These are phyloP conservation scores for Umbelopsis isabellina DNA, from an alignment of 192 early-diverging fungal genomes.

Conservation along the genomic window DNA sequence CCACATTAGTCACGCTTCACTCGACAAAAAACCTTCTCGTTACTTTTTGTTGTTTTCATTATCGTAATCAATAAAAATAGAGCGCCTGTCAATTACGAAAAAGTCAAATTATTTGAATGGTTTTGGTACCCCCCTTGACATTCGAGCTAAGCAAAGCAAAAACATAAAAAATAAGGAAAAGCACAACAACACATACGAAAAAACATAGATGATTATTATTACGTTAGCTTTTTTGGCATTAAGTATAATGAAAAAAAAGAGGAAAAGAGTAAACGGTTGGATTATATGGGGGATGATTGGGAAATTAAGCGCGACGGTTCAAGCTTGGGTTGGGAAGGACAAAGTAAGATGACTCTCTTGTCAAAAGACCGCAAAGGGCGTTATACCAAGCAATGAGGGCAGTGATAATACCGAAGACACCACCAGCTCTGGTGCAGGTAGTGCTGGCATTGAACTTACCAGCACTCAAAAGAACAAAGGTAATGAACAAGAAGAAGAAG, in stretches of 20 bases:
- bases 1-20: too few relatives aligned
- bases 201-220: too few relatives aligned
- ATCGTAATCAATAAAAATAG: too few relatives aligned
- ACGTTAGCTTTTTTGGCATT: too few relatives aligned
- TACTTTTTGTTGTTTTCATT: too few relatives aligned
- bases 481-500: conserved; percentile 70
- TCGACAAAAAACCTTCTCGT: too few relatives aligned
- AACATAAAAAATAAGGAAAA: too few relatives aligned
- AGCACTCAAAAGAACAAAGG: conserved; percentile 71
- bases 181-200: too few relatives aligned
- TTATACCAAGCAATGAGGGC: conserved; percentile 79
- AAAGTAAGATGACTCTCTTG: conserved; percentile 56
- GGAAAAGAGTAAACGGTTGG: neutral
- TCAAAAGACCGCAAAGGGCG: conserved; percentile 64
- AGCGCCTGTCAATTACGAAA: too few relatives aligned
- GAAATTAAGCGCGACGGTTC: conserved; percentile 5
- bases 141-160: too few relatives aligned
- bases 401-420: conserved; percentile 74
- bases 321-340: conserved; percentile 46
- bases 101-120: too few relatives aligned
- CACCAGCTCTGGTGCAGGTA: conserved; percentile 62
- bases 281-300: neutral
- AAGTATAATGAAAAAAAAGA: neutral
- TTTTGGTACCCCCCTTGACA: too few relatives aligned
- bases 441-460: conserved; percentile 56